A percentile compares a stretch with the other conserved stretches of the same genome.
These are phyloP conservation scores for Ceratobasidium sp. DNA, from an alignment of 1,284 basidiomycete species.

Conservation along the genomic window DNA sequence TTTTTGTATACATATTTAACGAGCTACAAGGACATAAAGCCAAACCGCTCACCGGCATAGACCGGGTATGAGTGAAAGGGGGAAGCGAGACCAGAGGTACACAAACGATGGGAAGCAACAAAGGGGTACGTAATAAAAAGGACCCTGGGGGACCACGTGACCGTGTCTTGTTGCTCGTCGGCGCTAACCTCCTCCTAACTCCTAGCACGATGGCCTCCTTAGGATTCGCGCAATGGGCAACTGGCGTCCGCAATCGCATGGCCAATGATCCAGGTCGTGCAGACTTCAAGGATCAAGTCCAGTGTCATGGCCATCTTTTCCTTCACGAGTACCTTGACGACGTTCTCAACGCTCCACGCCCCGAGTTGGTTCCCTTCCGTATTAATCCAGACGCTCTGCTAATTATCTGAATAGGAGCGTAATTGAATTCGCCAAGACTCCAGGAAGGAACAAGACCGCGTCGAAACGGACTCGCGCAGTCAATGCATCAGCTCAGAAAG, in stretches of 20 bases:
- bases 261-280: slow-evolving; percentile 76
- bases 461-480: slow-evolving; percentile 65
- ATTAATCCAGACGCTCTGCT: neutral
- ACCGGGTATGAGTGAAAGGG: too few species aligned
- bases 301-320: slow-evolving; percentile 79
- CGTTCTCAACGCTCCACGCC: slow-evolving; percentile 72
- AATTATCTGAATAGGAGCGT: slow-evolving; percentile 64
- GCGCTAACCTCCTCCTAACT: slow-evolving; percentile 13
- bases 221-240: slow-evolving; percentile 67
- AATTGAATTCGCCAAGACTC: slow-evolving; percentile 86
- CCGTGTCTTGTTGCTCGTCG: slow-evolving; percentile 38
- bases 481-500: slow-evolving; percentile 55
- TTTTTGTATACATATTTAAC: too few species aligned
- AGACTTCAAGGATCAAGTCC: slow-evolving; percentile 77
- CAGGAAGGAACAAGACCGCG: slow-evolving; percentile 73
- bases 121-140: too few species aligned
- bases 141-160: slow-evolving; percentile 20
- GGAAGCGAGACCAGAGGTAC: too few species aligned
- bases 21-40: too few species aligned
- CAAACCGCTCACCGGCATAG: too few species aligned
- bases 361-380: slow-evolving; percentile 64
- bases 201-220: slow-evolving; percentile 22
- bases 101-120: too few species aligned
- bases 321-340: slow-evolving; percentile 81
- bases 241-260: slow-evolving; percentile 75